Base-by-base conservation (phyloP, 805 yeast genomes). In the Metschnikowia lachancei region DNA sequence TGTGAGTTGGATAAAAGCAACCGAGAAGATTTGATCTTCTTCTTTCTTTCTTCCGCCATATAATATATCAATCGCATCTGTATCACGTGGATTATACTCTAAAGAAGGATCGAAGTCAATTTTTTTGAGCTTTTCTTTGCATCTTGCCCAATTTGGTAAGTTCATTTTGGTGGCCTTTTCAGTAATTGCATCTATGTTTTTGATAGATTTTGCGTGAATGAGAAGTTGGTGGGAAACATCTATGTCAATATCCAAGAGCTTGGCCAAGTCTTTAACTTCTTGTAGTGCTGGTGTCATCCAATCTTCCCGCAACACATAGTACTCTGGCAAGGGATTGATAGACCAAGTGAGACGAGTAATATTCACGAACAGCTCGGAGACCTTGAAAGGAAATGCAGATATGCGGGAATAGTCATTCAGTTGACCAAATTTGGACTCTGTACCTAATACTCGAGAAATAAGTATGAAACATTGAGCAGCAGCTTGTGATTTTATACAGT, bases 1-100 rank as follows among this genome's bases (percentile, higher is more conserved):
- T 2, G 62, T 57, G 18, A 63, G 29, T 20, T 52, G 46, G 12
- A 66, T 37, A 56, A 63, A 30, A 1, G 51, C 45, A 9, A 31
- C n/a, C 2, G 52, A 26, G 18, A 45, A 42, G 19, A 53, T 37
- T 10, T 24, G 33, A 7, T 32, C 11, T 13, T 22, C 48, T n/a
- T 52, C 55, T 1, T 2, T 14, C n/a, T 28, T 17, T 16, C 41
- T 32, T 16, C 18, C 13, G 9, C 17, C 20, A n/a, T 19, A 13
- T 19, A 50, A n/a, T 4, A 18, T 3, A 2, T 16, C 22, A 6
- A 29, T 29, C 4, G 30, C 30, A 2, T 24, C 26, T 8, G 47
- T 47, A 11, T 11, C 3, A 3, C 46, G 20, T 8, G 48, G 52
- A 11, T 49, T 40, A 30, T 52, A 49, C 3, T 46, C 18, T 31